phyloP scores from a whole-genome alignment of 345 rosid genomes.

The Aurinia saxatilis region DNA sequence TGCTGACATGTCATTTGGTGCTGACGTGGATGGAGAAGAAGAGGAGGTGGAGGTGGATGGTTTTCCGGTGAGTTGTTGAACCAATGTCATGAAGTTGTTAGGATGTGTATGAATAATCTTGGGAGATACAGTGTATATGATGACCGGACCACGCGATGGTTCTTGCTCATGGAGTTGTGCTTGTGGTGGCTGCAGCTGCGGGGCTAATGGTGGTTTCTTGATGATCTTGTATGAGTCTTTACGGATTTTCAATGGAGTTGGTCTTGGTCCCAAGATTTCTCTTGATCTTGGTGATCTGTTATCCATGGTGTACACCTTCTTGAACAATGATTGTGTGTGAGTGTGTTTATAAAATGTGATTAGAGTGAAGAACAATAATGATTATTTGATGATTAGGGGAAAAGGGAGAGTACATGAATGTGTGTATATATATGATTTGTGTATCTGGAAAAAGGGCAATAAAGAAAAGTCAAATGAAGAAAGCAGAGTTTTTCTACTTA shows the following conservation, averaged over 20 bases:
- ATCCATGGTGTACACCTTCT: conserved; percentile 22
- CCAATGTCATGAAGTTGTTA: conserved; percentile 74
- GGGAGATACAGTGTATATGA: conserved; percentile 82
- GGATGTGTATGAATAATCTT: conserved; percentile 84
- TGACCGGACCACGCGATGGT: conserved; percentile 52
- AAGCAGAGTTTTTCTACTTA: conserved; percentile 13
- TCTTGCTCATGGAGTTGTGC: not conserved
- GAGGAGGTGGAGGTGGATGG: conserved; percentile 26
- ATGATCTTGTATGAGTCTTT: conserved; percentile 76
- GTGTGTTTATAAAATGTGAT: conserved; percentile 3
- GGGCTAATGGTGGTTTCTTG: conserved; percentile 57
- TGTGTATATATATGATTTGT: conserved; percentile 22
- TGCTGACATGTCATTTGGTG: conserved; percentile 5
- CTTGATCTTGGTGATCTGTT: conserved; percentile 51
- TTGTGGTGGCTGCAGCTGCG: conserved; percentile 30
- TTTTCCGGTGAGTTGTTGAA: conserved; percentile 84
- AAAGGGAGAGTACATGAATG: conserved; percentile 11
- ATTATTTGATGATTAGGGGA: conserved; percentile 23
- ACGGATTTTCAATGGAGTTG: conserved; percentile 56
- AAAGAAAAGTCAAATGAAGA: conserved; percentile 30
- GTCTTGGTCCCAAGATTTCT: conserved; percentile 82
- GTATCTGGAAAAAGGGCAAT: not conserved
- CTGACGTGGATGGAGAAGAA: conserved; percentile 13
- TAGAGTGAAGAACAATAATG: conserved; percentile 14
- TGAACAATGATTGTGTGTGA: not conserved